These are phyloP conservation scores for Bipolaris victoriae DNA, from an alignment of 2,329 filamentous ascomycete genomes.

Conservation along the genomic window DNA sequence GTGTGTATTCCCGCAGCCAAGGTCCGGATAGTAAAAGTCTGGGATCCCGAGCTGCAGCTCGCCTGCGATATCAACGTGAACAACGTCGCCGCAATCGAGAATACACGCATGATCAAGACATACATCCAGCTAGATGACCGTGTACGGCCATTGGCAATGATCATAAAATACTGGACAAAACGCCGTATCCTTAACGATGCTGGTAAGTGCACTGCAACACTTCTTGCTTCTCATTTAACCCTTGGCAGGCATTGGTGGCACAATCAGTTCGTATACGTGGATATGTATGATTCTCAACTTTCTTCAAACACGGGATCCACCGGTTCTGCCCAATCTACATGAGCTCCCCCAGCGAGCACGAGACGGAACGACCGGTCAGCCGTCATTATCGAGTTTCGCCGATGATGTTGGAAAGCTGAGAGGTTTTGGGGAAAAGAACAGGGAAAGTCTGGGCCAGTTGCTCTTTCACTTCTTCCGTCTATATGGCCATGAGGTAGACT, in stretches of 20 bases:
- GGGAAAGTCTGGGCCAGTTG: slow-evolving; percentile 81
- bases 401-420: slow-evolving; percentile 79
- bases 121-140: slow-evolving; percentile 93
- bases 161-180: slow-evolving; percentile 97
- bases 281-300: slow-evolving; percentile 98
- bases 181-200: slow-evolving; percentile 93
- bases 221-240: slow-evolving; percentile 25
- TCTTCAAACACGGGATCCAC: slow-evolving; percentile 82
- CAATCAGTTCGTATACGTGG: slow-evolving; percentile 98
- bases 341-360: slow-evolving; percentile 69
- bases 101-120: slow-evolving; percentile 96
- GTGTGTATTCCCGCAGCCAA: slow-evolving; percentile 94
- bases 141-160: slow-evolving; percentile 91
- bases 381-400: slow-evolving; percentile 73
- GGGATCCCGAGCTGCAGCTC: slow-evolving; percentile 89
- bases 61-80: slow-evolving; percentile 99
- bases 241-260: slow-evolving; percentile 76
- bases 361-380: slow-evolving; percentile 66
- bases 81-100: slow-evolving; percentile 91
- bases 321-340: slow-evolving; percentile 85
- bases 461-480: slow-evolving; percentile 95
- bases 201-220: slow-evolving; percentile 66
- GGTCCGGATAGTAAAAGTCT: slow-evolving; percentile 97
- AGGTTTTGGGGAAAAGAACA: slow-evolving; percentile 79
- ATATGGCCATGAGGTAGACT: slow-evolving; percentile 93